A percentile compares a stretch with the other conserved stretches of the same genome.
These are phyloP conservation scores for Neonectria magnoliae DNA, from an alignment of 2,329 filamentous ascomycete genomes.

Conservation along the genomic window DNA sequence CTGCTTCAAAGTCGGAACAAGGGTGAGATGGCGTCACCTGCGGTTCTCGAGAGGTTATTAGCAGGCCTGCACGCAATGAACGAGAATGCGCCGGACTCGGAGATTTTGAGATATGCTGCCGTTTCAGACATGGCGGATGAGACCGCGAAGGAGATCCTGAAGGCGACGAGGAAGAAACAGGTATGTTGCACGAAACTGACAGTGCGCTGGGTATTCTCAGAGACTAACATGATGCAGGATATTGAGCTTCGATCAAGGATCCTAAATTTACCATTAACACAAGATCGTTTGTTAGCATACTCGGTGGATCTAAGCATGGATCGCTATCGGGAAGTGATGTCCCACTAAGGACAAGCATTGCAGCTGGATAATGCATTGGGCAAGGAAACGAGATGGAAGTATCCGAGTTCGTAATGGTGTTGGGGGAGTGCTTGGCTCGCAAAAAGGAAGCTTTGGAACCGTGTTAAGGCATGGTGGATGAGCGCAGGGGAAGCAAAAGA, in stretches of 20 bases:
- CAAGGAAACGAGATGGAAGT: slow-evolving; percentile 3
- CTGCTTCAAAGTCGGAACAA: slow-evolving; percentile 58
- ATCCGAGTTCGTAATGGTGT: slow-evolving; percentile 30
- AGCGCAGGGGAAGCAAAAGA: slow-evolving; percentile 11
- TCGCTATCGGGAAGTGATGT: slow-evolving; percentile 75
- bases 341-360: slow-evolving; percentile 43
- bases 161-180: slow-evolving; percentile 63
- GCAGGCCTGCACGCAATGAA: slow-evolving; percentile 66
- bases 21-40: slow-evolving; percentile 52
- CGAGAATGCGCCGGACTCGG: slow-evolving; percentile 52
- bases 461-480: slow-evolving; percentile 7
- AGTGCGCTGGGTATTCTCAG: not conserved
- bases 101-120: slow-evolving; percentile 72
- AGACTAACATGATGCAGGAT: slow-evolving; percentile 44
- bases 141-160: slow-evolving; percentile 73
- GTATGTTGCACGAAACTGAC: slow-evolving; percentile 52
- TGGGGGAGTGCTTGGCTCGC: slow-evolving; percentile 29
- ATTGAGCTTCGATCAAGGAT: slow-evolving; percentile 55
- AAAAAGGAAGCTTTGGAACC: slow-evolving; percentile 13
- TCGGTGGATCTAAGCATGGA: slow-evolving; percentile 74
- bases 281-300: slow-evolving; percentile 77
- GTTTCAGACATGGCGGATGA: slow-evolving; percentile 83
- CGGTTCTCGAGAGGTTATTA: slow-evolving; percentile 66
- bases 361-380: slow-evolving; percentile 13
- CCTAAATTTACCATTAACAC: slow-evolving; percentile 72